Conservation (phyloP, 768 basidiomycete species). For the Termitomyces sp. region DNA sequence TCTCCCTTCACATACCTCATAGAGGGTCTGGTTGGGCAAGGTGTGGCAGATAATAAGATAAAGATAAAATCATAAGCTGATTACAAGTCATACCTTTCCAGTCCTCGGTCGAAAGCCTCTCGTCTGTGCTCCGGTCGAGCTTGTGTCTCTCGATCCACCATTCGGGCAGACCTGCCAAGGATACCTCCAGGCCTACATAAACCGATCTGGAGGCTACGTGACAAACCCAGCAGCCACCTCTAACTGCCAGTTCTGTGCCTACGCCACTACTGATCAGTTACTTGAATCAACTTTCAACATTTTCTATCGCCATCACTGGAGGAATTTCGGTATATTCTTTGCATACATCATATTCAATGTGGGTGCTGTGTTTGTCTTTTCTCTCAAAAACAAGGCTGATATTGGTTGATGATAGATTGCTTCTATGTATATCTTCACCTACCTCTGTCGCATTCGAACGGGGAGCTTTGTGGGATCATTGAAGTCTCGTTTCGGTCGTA, state of each 20-base stretch:
- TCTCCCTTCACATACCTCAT: conserved; percentile 51
- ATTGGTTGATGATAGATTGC: conserved; percentile 30
- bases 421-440: conserved; percentile 46
- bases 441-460: conserved; percentile 20
- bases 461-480: conserved; percentile 5
- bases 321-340: conserved; percentile 47
- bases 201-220: conserved; percentile 51
- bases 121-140: conserved; percentile 56
- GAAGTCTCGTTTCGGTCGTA: conserved; percentile 1
- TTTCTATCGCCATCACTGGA: conserved; percentile 46
- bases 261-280: conserved; percentile 50
- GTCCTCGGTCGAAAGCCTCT: conserved; percentile 47
- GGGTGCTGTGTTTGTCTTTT: conserved; percentile 5
- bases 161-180: conserved; percentile 49
- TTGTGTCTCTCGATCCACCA: conserved; percentile 56
- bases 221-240: conserved; percentile 44
- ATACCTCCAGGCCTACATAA: conserved; percentile 50
- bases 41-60: conserved; percentile 21
- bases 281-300: conserved; percentile 55
- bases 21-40: conserved; percentile 44
- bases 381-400: not conserved
- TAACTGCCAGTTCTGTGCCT: conserved; percentile 53
- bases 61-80: conserved; percentile 15
- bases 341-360: conserved; percentile 46
- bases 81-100: conserved; percentile 30